Base-by-base conservation (phyloP, 139 green algal species). In the Coelastrella sp. region DNA sequence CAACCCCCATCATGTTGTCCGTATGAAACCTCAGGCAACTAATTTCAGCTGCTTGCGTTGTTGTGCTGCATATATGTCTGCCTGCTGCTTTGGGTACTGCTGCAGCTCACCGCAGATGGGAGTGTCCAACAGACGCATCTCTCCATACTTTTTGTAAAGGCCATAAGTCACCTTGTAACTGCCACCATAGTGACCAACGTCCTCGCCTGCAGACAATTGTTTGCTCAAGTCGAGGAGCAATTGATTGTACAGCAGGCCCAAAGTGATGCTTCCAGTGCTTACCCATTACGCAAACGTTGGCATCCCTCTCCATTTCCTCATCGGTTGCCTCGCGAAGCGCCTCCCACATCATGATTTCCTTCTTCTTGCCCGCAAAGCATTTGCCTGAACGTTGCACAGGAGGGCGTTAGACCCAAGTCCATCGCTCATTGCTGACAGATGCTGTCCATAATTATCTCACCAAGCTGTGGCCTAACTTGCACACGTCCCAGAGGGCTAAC, bases 111-210 rank as follows among this genome's bases (percentile, higher is more conserved):
- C 97, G 95, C 97, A 99, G 93, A 99, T 99, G 91, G 97, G 97
- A 0, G 97, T 99, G 93, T 99, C 97, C 75, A 99, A 93, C 63
- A 99, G 91, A 11, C 97, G 95, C 94, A 98, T 96, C 80, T 99
- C 96, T 27, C 97, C 97, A 90, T 98, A 99, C 95, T 99, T 99
- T 92, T 99, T 99, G 95, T 99, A 97, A 85, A 99, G 93, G 70
- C 95, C 97, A 75, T 97, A 97, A 7, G 96, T 97, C 70, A 97
- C 95, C 93, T 99, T 99, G 96, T 99, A 99, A 35, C 93, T 97
- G 56, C 97, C 97, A 25, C 97, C 97, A 84, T 99, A 99, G 94
- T 99, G 97, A 8, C 97, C 97, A 35, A 99, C 97, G 80, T 99
- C 97, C 95, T 99, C 97, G 27, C 97, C 96, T 76, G 68, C 68